phyloP scores from a whole-genome alignment of 768 basidiomycete species.

The Lactarius indigo region DNA sequence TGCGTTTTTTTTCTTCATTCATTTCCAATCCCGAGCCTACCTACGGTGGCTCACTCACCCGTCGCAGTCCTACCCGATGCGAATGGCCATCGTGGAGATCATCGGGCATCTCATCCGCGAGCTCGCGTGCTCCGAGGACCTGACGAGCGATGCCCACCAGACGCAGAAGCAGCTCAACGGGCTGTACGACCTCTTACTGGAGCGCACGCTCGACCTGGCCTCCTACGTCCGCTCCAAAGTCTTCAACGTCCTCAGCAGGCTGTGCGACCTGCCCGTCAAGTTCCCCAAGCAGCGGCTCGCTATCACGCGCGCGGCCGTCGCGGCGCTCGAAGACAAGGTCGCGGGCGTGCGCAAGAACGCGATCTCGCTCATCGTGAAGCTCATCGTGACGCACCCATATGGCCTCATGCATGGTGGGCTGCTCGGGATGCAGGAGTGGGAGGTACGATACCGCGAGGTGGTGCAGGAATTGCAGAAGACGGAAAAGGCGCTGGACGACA shows the following conservation, averaged over 20 bases:
- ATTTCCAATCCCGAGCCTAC: no score
- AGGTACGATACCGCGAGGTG: constrained; percentile 62
- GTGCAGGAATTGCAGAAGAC: constrained; percentile 63
- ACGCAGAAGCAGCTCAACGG: constrained; percentile 70
- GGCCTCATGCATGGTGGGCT: constrained; percentile 79
- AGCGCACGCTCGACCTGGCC: constrained; percentile 83
- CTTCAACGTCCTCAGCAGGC: constrained; percentile 65
- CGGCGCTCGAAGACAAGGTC: constrained; percentile 85
- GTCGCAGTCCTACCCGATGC: constrained; percentile 88
- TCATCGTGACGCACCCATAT: constrained; percentile 88
- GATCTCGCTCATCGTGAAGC: constrained; percentile 65
- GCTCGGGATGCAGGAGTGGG: constrained; percentile 69
- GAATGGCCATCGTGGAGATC: constrained; percentile 89
- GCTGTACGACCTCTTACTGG: constrained; percentile 79
- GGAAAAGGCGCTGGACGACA: constrained; percentile 65
- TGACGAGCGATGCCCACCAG: constrained; percentile 44
- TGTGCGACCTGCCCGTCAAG: constrained; percentile 73
- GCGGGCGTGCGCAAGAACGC: constrained; percentile 85
- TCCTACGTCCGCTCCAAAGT: constrained; percentile 92
- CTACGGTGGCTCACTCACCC: not conserved
- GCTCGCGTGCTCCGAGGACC: constrained; percentile 54
- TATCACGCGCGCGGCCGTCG: constrained; percentile 73
- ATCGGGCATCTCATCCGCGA: constrained; percentile 83
- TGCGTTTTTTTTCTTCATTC: constrained; percentile 32
- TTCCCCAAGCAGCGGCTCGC: constrained; percentile 83